phyloP scores from a whole-genome alignment of 768 basidiomycete species.

The Russula dissimulans region DNA sequence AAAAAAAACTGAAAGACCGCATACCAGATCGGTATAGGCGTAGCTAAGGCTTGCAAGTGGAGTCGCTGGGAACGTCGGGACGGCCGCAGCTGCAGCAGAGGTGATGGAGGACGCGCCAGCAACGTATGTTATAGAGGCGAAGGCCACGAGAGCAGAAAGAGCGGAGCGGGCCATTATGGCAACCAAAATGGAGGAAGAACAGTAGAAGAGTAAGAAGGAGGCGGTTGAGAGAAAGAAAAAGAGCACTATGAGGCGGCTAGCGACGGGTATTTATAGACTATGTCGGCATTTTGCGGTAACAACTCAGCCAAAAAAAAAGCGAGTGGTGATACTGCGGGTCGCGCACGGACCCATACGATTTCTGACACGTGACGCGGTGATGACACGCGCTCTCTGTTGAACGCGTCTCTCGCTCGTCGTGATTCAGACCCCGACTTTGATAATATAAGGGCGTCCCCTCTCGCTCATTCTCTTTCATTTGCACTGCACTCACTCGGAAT shows the following conservation, averaged over 20 bases:
- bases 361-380: background rate
- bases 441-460: slow-evolving; percentile 2
- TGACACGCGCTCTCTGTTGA: background rate
- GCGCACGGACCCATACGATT: slow-evolving; percentile 9
- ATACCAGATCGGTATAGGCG: slow-evolving; percentile 20
- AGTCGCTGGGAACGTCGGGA: slow-evolving; percentile 20
- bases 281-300: background rate
- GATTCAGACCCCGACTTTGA: slow-evolving; percentile 21
- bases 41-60: slow-evolving; percentile 26
- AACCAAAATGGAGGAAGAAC: slow-evolving; percentile 10
- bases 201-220: slow-evolving; percentile 2
- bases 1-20: slow-evolving; percentile 3
- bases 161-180: slow-evolving; percentile 28
- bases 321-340: too few species aligned
- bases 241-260: background rate
- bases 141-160: slow-evolving; percentile 29
- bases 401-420: slow-evolving; percentile 6
- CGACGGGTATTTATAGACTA: slow-evolving; percentile 17
- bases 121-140: slow-evolving; percentile 23
- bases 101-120: slow-evolving; percentile 17
- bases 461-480: background rate
- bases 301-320: too few species aligned
- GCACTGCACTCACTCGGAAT: slow-evolving; percentile 26
- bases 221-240: background rate
- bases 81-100: background rate